Evolutionary conservation across 345 rosid genomes (phyloP).

Genomic region (Carallia brachiata): DNA sequence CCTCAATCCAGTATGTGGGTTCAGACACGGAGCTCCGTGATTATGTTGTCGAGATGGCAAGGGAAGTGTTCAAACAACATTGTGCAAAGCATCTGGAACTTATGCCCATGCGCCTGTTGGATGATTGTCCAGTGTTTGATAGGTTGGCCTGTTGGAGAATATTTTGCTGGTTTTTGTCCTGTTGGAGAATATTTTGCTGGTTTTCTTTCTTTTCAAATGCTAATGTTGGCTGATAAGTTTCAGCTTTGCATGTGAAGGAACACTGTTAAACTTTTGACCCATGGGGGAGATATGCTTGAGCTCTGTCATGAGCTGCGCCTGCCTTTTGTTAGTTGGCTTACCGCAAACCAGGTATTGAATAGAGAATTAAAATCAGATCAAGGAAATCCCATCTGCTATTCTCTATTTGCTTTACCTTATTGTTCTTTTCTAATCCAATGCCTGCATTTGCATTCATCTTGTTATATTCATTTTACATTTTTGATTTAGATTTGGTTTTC

Average conservation of each 20-base stretch:
- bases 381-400: neutral
- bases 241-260: constrained; percentile 51
- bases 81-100: constrained; percentile 87
- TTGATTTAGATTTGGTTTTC: no score
- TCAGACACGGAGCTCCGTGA: constrained; percentile 75
- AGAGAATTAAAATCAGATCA: constrained; percentile 6
- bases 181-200: constrained; percentile 10
- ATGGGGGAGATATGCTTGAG: constrained; percentile 91
- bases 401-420: neutral
- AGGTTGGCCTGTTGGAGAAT: constrained; percentile 44
- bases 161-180: constrained; percentile 4
- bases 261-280: constrained; percentile 80
- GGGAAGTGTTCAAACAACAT: constrained; percentile 76
- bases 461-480: no score
- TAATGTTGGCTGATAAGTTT: constrained; percentile 31
- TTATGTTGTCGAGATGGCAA: constrained; percentile 65
- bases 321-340: constrained; percentile 77
- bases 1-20: constrained; percentile 53
- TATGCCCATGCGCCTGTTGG: constrained; percentile 62
- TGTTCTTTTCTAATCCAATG: neutral
- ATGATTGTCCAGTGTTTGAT: constrained; percentile 53
- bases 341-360: constrained; percentile 61
- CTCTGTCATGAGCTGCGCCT: constrained; percentile 86
- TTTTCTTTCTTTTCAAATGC: constrained; percentile 11
- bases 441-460: neutral